Conservation (phyloP, 116 monocot species). For the Phalaenopsis hybrid region DNA sequence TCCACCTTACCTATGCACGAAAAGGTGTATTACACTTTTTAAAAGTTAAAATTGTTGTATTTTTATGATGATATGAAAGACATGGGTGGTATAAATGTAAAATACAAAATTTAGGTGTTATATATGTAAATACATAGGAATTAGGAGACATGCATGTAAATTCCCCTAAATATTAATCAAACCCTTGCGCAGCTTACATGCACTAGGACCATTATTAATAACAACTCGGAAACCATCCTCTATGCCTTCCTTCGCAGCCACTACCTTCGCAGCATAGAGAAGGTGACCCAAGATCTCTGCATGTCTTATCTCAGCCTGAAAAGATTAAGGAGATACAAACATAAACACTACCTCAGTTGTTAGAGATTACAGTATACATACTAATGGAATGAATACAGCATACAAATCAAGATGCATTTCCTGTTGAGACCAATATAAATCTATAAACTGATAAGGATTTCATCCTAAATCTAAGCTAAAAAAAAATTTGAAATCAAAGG, state of each 20-base stretch:
- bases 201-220: constrained; percentile 78
- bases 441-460: background rate
- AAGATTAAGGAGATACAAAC: background rate
- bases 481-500: background rate
- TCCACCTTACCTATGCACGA: too few relatives aligned
- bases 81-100: too few relatives aligned
- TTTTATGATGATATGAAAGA: too few relatives aligned
- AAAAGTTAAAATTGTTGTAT: too few relatives aligned
- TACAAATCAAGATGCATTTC: too few relatives aligned
- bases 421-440: background rate
- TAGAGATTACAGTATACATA: background rate
- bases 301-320: constrained; percentile 75
- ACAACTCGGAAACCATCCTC: constrained; percentile 72
- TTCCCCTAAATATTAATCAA: background rate
- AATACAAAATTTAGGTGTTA: too few relatives aligned
- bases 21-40: too few relatives aligned
- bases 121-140: too few relatives aligned
- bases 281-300: constrained; percentile 70
- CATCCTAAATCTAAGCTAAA: background rate
- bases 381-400: too few relatives aligned
- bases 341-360: background rate
- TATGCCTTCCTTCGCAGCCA: constrained; percentile 91
- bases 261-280: constrained; percentile 68
- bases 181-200: constrained; percentile 44
- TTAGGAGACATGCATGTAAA: too few relatives aligned